A percentile compares a stretch with the other conserved stretches of the same genome.
Conservation (phyloP, 208 protist genomes). For the Trypanosoma caninum region DNA sequence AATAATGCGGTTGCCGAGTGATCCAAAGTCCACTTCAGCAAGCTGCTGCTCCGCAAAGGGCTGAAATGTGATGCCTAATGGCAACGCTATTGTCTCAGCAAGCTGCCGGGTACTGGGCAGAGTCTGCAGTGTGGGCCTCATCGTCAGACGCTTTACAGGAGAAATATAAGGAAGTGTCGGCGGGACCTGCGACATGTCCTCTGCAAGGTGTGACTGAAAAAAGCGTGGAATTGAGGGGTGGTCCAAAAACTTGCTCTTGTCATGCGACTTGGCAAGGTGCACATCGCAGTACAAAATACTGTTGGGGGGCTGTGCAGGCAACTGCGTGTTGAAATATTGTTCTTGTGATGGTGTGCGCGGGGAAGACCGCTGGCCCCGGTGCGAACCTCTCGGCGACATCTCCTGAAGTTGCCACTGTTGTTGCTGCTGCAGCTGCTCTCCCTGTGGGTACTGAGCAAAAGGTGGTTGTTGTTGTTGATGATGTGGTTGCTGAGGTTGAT, state of each 20-base stretch:
- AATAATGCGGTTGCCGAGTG: constrained; percentile 65
- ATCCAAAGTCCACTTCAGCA: constrained; percentile 64
- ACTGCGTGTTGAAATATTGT: background rate
- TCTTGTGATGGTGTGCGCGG: constrained; percentile 17
- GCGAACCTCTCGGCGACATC: constrained; percentile 18
- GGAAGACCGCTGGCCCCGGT: constrained; percentile 17
- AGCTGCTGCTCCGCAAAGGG: constrained; percentile 66
- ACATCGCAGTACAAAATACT: constrained; percentile 20
- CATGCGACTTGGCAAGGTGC: constrained; percentile 30
- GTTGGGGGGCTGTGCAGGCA: constrained; percentile 7
- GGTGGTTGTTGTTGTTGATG: background rate
- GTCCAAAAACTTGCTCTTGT: constrained; percentile 46
- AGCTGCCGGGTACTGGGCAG: constrained; percentile 58
- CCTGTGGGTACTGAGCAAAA: background rate
- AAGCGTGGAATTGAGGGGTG: constrained; percentile 76
- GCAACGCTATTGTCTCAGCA: constrained; percentile 57
- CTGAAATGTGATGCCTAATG: constrained; percentile 68
- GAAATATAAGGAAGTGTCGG: constrained; percentile 45
- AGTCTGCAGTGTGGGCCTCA: constrained; percentile 61
- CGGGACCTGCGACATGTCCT: constrained; percentile 39
- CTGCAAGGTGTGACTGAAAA: constrained; percentile 49
- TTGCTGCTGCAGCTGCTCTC: background rate
- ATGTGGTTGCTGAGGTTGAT: constrained; percentile 19
- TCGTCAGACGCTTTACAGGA: constrained; percentile 34
- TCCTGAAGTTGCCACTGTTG: constrained; percentile 1